Evolutionary conservation across 129 eudicot genomes (phyloP), one percentile per base, ranked within the genome.

Genomic region (Flaveria trinervia): DNA sequence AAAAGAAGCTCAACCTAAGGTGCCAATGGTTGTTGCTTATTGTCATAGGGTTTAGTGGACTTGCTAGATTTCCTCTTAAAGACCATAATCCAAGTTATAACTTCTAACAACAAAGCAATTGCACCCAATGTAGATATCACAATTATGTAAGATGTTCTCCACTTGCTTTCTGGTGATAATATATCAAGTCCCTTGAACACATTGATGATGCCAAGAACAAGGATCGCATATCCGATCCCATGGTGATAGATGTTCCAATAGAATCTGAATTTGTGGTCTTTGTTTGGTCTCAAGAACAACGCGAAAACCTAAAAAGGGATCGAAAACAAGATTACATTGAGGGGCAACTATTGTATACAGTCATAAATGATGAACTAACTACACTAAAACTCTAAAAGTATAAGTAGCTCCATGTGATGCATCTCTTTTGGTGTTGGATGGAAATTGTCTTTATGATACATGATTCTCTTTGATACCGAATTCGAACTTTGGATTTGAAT

Each of bases 241-340:
- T 89, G 97, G 76, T 93, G 98, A 81, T 89, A 93, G 77, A 93
- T 86, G 66, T 89, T 93, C 98, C 98, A 93, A 79, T 89, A 89
- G 49, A 90, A 74, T 79, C 98, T 82, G 54, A 66, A 77, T 78
- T 91, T 93, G 88, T 93, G 97, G 18, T 93, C 97, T 83, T 91
- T 89, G 70, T 86, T 82, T 5, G 98, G 98, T 65, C 98, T 84
- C 88, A 93, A 70, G 68, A 93, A 84, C 88, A 93, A 86, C 1
- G 98, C 98, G 55, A 93, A 93, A 11, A 93, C 83, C 98, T 93
- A 70, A 10, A 25, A 10, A 50, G 56, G 11, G 17, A 71, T 11
- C 22, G 41, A 65, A 72, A 39, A 16, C 16, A 30, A 71, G 15
- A 61, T 74, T 74, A 23, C 28, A 22, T 10, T 12, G 10, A 17